Evolutionary conservation across 768 basidiomycete genomes (phyloP).

Genomic region (Hygrophorus russula): DNA sequence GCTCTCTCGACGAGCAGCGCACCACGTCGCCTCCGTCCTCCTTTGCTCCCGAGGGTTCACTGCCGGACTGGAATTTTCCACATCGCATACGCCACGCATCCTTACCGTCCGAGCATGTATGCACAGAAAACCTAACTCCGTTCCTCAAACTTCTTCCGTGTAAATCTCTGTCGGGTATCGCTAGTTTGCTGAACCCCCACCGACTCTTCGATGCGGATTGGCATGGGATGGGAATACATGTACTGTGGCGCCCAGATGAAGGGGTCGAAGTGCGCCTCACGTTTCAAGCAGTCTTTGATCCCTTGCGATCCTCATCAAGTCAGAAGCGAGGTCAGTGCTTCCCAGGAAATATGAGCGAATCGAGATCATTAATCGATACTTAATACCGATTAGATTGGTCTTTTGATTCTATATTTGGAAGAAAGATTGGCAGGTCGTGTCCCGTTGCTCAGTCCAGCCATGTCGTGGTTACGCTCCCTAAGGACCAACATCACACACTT

Average conservation of each 20-base stretch:
- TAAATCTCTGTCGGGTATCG: constrained; percentile 79
- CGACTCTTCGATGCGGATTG: constrained; percentile 82
- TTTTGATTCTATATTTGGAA: constrained; percentile 55
- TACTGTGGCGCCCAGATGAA: constrained; percentile 42
- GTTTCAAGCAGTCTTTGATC: constrained; percentile 72
- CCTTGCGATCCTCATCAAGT: constrained; percentile 43
- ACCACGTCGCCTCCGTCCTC: constrained; percentile 57
- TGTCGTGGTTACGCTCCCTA: constrained; percentile 38
- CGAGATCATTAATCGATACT: constrained; percentile 1
- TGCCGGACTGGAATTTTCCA: constrained; percentile 33
- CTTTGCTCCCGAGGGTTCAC: constrained; percentile 50
- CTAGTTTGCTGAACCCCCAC: constrained; percentile 75
- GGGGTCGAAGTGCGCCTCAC: constrained; percentile 58
- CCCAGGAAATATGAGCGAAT: neutral
- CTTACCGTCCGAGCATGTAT: constrained; percentile 80
- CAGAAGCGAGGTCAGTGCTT: constrained; percentile 42
- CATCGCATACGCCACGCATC: constrained; percentile 65
- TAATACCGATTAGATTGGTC: constrained; percentile 52
- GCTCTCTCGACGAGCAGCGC: constrained; percentile 60
- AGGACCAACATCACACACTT: constrained; percentile 29
- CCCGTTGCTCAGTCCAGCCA: constrained; percentile 56
- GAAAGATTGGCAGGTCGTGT: constrained; percentile 50
- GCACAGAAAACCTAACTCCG: constrained; percentile 94
- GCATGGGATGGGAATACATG: constrained; percentile 81
- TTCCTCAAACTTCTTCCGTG: constrained; percentile 93